phyloP scores from a whole-genome alignment of 345 rosid species.

The Arabis alpina region DNA sequence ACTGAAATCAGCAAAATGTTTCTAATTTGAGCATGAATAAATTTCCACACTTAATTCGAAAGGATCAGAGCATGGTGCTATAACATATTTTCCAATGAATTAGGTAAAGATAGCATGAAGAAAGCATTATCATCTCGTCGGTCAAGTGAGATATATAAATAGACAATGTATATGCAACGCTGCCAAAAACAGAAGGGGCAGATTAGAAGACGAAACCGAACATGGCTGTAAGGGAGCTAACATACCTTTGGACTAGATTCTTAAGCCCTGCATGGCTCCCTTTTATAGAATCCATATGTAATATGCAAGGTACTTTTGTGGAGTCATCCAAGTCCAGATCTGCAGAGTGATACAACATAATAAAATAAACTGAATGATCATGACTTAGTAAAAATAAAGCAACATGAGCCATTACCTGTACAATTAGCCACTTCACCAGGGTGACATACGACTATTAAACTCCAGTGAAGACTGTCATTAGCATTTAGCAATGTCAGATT shows the following conservation, averaged over 20 bases:
- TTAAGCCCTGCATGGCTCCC: slow-evolving; percentile 97
- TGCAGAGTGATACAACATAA: slow-evolving; percentile 41
- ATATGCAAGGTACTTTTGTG: slow-evolving; percentile 74
- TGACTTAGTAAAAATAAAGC: slow-evolving; percentile 14
- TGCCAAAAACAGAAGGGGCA: slow-evolving; percentile 3
- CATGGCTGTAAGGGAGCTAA: slow-evolving; percentile 24
- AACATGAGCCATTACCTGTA: slow-evolving; percentile 56
- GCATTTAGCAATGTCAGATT: slow-evolving; percentile 27
- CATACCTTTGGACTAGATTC: slow-evolving; percentile 90
- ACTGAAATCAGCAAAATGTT: slow-evolving; percentile 48
- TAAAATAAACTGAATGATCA: slow-evolving; percentile 21
- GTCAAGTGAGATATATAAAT: slow-evolving; percentile 14
- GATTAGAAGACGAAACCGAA: slow-evolving; percentile 16
- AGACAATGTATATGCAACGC: slow-evolving; percentile 16
- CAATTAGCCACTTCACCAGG: slow-evolving; percentile 77
- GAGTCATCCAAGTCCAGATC: slow-evolving; percentile 59
- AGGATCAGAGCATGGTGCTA: slow-evolving; percentile 23
- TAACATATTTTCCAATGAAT: slow-evolving; percentile 12
- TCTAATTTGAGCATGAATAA: slow-evolving; percentile 9
- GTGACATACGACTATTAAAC: slow-evolving; percentile 93
- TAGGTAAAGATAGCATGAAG: slow-evolving; percentile 5
- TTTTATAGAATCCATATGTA: slow-evolving; percentile 98
- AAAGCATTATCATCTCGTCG: slow-evolving; percentile 11
- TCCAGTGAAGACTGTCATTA: slow-evolving; percentile 92
- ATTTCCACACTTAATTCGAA: slow-evolving; percentile 10